These are phyloP conservation scores for Diaporthe longicolla DNA, from an alignment of 2,329 filamentous ascomycete species.

Conservation along the genomic window DNA sequence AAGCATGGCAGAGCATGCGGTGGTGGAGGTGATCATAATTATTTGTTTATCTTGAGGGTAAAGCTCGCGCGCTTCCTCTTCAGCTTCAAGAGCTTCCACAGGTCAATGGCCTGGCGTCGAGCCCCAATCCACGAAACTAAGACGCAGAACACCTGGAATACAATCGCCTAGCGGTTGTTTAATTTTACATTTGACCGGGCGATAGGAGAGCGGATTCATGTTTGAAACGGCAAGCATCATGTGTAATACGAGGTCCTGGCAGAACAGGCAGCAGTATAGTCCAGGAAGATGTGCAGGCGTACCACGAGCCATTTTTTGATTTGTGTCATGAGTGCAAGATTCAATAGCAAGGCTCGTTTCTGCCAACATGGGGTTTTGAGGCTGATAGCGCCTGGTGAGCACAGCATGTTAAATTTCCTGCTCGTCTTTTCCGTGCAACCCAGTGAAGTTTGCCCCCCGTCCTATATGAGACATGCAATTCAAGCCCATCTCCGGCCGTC, in stretches of 20 bases:
- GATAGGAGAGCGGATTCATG: not conserved
- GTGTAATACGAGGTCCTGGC: not conserved
- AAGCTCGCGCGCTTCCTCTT: not conserved
- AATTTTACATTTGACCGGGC: not conserved
- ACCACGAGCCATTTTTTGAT: not conserved
- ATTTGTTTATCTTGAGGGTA: not conserved
- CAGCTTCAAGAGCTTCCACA: not conserved
- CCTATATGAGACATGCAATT: not conserved
- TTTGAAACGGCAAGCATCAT: not conserved
- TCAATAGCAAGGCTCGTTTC: too few species aligned
- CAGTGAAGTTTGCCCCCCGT: not conserved
- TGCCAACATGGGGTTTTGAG: not conserved
- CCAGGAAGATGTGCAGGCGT: not conserved
- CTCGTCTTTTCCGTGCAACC: not conserved
- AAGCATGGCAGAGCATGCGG: not conserved
- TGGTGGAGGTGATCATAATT: not conserved
- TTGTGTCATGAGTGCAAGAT: not conserved
- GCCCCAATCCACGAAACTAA: not conserved
- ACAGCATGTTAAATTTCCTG: not conserved
- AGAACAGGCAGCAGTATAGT: conserved; percentile 1
- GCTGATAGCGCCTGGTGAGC: not conserved
- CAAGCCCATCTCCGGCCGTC: too few species aligned
- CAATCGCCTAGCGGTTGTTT: conserved; percentile 13
- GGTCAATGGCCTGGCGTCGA: conserved; percentile 3
- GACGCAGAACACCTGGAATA: conserved; percentile 8